Evolutionary conservation across 176 grass and related monocot species (phyloP), one percentile per base, ranked within the genome.

Genomic region (Calamus simplicifolius): DNA sequence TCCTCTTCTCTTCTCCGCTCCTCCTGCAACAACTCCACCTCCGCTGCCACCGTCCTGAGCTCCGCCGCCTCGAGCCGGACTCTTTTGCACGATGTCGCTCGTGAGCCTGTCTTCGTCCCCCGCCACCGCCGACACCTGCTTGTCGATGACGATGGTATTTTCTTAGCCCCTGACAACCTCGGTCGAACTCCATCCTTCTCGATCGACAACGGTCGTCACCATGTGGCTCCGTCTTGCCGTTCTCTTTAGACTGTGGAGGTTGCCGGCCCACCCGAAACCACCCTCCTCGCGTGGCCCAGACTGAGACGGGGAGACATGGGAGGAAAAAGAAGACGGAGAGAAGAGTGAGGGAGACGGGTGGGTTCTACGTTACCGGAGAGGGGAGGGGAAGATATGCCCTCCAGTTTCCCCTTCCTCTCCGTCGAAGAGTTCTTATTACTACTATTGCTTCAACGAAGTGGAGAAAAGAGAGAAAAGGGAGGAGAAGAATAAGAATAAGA

Each of bases 11-110:
- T 88, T 52, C 86, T 84, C 66, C 84, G 84, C 48, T 91, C 79
- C 21, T 77, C 87, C 43, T 98, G 93, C 84, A 98, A 81, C 69
- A 71, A 72, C 61, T 80, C 79, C 62, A 64, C 26, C 66, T 57
- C 85, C 3, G 53, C 85, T n/a, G 50, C 72, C 5, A 52, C 79
- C 2, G 18, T 58, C 4, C 61, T 68, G 16, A 78, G 68, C 43
- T 73, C 62, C 2, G 67, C 55, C 56, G 75, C 62, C 0, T 76
- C 73, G 3, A 67, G 26, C 19, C 60, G 67, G 2, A 29, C 61
- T 12, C 73, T 76, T 2, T 54, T 76, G 21, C 27, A 52, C 0
- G 73, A 82, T 21, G 49, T 57, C 58, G 59, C 58, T 4, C 55
- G 58, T 15, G 64, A 77, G 26, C 73, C 73, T 3, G 51, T 48